Evolutionary conservation across 306 rosid genomes (phyloP), one percentile per base, ranked within the genome.

Genomic region (Vigna unguiculata): DNA sequence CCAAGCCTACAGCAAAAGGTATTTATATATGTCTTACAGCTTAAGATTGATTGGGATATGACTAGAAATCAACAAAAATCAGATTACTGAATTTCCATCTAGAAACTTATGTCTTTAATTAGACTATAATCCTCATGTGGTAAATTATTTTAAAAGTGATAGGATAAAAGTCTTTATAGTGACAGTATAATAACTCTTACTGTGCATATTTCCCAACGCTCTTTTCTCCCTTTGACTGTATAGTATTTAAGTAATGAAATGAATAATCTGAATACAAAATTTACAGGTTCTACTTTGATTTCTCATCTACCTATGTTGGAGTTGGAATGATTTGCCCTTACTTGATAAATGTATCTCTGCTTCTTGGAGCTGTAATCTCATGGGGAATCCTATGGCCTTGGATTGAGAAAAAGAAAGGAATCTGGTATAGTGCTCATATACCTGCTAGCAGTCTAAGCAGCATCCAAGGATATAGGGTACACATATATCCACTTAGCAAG

Each of bases 331-430:
- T 91, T 25, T 86, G 94, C 86, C 94, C 94, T 19, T 83, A 77
- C 83, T 83, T 87, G 81, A 82, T 89, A 15, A 91, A 91, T 32
- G 19, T 76, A 53, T 91, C 91, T 54, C 69, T 89, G 85, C 87
- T 91, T 51, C 12, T 91, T 74, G 94, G 97, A 62, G 86, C 94
- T 21, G 15, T 91, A 38, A 21, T 91, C 41, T 91, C 97, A 40
- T 91, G 97, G 97, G 92, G 86, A 65, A 41, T 86, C 51, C 64
- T 91, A 82, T 89, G 97, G 94, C 97, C 97, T 9, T 78, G 73
- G 78, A 87, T 91, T 58, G 90, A 81, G 24, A n/a, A 17, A 0
- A 85, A 82, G 79, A 89, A 89, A 83, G 94, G 97, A 13, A 64
- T 15, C 48, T 91, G 97, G 97, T 91, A 89, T 47, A 53, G 83